Percentiles rank a stretch among this genome's conserved stretches.
Evolutionary conservation across 805 yeast species (phyloP).

Genomic region (Ogataea saltuana): DNA sequence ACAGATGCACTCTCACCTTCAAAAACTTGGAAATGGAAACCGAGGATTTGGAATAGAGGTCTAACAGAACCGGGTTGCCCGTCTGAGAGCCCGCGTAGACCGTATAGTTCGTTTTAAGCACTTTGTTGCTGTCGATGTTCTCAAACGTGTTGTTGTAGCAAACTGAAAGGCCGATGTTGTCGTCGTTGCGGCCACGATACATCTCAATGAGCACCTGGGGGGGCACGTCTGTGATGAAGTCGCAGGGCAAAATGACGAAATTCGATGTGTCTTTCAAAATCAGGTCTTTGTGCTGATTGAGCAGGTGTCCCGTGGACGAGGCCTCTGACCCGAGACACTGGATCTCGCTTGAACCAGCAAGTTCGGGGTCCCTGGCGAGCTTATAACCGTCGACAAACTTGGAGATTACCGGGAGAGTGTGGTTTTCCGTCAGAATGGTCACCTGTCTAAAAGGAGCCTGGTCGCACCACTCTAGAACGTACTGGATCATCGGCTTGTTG

Average conservation of each 20-base stretch:
- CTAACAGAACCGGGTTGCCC: slow-evolving; percentile 56
- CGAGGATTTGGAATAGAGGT: slow-evolving; percentile 66
- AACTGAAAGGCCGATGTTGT: slow-evolving; percentile 73
- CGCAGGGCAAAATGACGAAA: slow-evolving; percentile 90
- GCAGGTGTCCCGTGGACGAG: slow-evolving; percentile 61
- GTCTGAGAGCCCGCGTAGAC: slow-evolving; percentile 54
- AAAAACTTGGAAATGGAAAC: slow-evolving; percentile 73
- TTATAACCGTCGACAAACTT: slow-evolving; percentile 51
- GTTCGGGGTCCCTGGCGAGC: slow-evolving; percentile 38
- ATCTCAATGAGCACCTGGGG: slow-evolving; percentile 86
- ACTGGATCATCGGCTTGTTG: slow-evolving; percentile 82
- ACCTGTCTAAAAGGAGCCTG: slow-evolving; percentile 74
- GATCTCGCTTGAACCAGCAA: slow-evolving; percentile 38
- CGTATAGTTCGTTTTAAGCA: slow-evolving; percentile 66
- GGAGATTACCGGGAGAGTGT: slow-evolving; percentile 47
- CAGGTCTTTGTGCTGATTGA: slow-evolving; percentile 49
- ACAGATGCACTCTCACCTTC: slow-evolving; percentile 78
- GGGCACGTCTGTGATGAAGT: slow-evolving; percentile 87
- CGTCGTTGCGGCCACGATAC: slow-evolving; percentile 68
- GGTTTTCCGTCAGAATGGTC: slow-evolving; percentile 56
- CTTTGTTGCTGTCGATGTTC: slow-evolving; percentile 69
- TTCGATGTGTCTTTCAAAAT: slow-evolving; percentile 39
- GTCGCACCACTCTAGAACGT: slow-evolving; percentile 92
- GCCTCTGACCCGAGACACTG: slow-evolving; percentile 46
- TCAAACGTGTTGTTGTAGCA: slow-evolving; percentile 75